Conservation (phyloP, 1,284 basidiomycete genomes). For the Sutorius eximius region DNA sequence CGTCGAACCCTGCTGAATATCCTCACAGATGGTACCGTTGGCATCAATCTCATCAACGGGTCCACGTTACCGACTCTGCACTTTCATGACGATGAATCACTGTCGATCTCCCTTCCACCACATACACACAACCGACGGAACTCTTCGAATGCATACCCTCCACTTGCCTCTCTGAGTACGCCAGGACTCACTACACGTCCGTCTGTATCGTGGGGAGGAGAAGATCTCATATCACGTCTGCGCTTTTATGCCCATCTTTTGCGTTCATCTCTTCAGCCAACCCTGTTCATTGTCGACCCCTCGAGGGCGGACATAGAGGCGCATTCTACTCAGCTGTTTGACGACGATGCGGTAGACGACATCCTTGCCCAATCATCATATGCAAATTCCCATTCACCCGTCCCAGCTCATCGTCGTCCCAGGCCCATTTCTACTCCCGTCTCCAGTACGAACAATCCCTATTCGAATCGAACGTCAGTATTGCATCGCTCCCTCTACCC, state of each 20-base stretch:
- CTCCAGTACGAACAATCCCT: slow-evolving; percentile 46
- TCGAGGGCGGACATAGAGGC: slow-evolving; percentile 86
- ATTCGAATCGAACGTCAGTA: slow-evolving; percentile 70
- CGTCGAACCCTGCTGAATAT: background rate
- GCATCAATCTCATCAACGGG: slow-evolving; percentile 85
- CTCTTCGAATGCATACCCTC: slow-evolving; percentile 59
- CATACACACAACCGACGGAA: slow-evolving; percentile 30
- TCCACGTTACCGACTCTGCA: slow-evolving; percentile 88
- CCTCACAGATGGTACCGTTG: slow-evolving; percentile 68
- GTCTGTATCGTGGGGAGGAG: slow-evolving; percentile 75
- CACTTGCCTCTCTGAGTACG: slow-evolving; percentile 47
- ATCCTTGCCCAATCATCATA: slow-evolving; percentile 77
- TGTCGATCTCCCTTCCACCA: slow-evolving; percentile 64
- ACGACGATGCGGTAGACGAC: slow-evolving; percentile 80
- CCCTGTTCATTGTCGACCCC: slow-evolving; percentile 90
- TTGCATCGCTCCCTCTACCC: slow-evolving; percentile 70
- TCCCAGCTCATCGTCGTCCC: slow-evolving; percentile 78
- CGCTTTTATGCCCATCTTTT: slow-evolving; percentile 73
- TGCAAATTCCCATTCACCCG: slow-evolving; percentile 75
- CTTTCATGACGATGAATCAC: slow-evolving; percentile 96
- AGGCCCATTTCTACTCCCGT: slow-evolving; percentile 54
- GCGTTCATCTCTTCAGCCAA: slow-evolving; percentile 75
- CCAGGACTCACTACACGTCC: slow-evolving; percentile 44
- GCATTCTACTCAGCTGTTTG: slow-evolving; percentile 79
- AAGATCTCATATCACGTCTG: slow-evolving; percentile 75